Percentiles rank a stretch among this genome's conserved stretches.
Conservation (phyloP, 306 rosid species). For the Vigna radiata region DNA sequence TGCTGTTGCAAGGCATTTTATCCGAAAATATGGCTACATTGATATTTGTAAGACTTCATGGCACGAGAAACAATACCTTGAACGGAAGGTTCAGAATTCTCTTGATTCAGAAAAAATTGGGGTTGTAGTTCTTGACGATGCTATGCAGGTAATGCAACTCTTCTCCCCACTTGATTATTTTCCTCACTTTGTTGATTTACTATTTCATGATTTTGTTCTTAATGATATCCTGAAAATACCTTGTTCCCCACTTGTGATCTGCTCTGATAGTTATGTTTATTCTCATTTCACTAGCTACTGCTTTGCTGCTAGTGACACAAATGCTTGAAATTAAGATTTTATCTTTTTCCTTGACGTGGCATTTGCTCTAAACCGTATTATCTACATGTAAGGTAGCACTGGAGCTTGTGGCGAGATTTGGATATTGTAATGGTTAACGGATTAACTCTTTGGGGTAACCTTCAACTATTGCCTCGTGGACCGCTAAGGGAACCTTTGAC, state of each 20-base stretch:
- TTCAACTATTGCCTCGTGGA: slow-evolving; percentile 76
- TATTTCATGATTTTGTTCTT: slow-evolving; percentile 8
- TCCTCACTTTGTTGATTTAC: neutral
- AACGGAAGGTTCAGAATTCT: slow-evolving; percentile 39
- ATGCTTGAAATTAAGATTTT: neutral
- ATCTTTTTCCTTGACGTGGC: neutral
- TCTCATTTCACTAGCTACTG: slow-evolving; percentile 28
- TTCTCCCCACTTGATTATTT: too few relatives aligned
- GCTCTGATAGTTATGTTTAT: slow-evolving; percentile 24
- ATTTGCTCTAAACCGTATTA: slow-evolving; percentile 38
- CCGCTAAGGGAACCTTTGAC: slow-evolving; percentile 88
- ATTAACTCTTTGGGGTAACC: slow-evolving; percentile 78
- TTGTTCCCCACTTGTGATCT: slow-evolving; percentile 18
- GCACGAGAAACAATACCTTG: slow-evolving; percentile 43
- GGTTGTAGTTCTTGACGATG: slow-evolving; percentile 82
- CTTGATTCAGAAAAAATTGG: slow-evolving; percentile 63
- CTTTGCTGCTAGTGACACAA: slow-evolving; percentile 13
- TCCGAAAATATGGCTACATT: slow-evolving; percentile 68
- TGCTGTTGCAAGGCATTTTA: slow-evolving; percentile 58
- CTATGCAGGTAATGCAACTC: slow-evolving; percentile 77
- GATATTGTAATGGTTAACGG: slow-evolving; percentile 92
- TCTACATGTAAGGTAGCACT: slow-evolving; percentile 71
- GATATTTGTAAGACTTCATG: slow-evolving; percentile 49
- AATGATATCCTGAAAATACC: slow-evolving; percentile 2
- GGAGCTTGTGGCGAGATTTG: slow-evolving; percentile 85